Base-by-base conservation (phyloP, 176 grass and related monocot species). In the Oryza longistaminata region DNA sequence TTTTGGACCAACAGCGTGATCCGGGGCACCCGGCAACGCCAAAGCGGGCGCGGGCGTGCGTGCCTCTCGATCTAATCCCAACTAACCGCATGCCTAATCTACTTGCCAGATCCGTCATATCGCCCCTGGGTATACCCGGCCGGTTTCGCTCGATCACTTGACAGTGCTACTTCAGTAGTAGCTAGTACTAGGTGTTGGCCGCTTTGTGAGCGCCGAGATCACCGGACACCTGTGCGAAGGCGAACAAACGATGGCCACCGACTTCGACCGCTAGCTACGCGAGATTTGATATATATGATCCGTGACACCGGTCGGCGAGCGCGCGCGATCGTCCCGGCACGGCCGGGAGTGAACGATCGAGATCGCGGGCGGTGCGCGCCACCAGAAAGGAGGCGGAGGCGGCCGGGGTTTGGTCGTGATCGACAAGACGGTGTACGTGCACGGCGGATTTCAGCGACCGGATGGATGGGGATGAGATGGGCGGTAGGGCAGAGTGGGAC, bases 1-100 rank as follows among this genome's bases (percentile, higher is more conserved):
- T 85, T 89, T 84, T 69, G 75, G 76, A 85, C 70, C 11, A 75
- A 66, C 21, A 55, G 75, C 69, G 69, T 72, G 75, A 66, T 73
- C 45, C 43, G 29, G 78, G 39, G 39, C 35, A 37, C 6, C 35
- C 35, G 35, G 35, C 43, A 27, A 26, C 26, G 43, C 40, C 7
- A 24, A 34, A 62, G 31, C 5, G 11, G 12, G 34, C 29, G 34
- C 34, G 34, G 21, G 48, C 25, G 34, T 6, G 17, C 33, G 58
- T 77, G 58, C 68, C 4, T 45, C 21, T 61, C n/a, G 39, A 40
- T 40, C 9, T 62, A 62, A 62, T 21, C 82, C 75, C 81, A 81
- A 70, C 71, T 53, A 58, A 58, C 53, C 19, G 19, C 53, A n/a
- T 9, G 64, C 77, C 64, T 64, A 66, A 79, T 76, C 77, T 50